These are phyloP conservation scores for Castanospermum australe DNA, from an alignment of 306 rosid species.

Conservation along the genomic window DNA sequence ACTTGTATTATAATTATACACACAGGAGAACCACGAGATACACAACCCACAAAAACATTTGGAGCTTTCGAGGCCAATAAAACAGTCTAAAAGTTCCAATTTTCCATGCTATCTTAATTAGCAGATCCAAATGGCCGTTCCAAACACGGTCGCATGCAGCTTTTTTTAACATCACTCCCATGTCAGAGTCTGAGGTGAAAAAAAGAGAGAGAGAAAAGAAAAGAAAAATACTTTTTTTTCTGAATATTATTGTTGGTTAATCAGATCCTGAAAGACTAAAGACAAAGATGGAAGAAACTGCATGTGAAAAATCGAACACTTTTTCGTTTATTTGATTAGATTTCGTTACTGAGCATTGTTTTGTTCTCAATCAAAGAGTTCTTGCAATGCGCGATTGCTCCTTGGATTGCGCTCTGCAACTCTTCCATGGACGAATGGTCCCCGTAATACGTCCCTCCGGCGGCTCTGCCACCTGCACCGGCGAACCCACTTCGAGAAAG, in stretches of 20 bases:
- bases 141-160: conserved; percentile 17
- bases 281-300: not conserved
- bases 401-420: conserved; percentile 76
- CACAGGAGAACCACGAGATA: not conserved
- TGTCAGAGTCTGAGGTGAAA: conserved; percentile 8
- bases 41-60: not conserved
- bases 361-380: conserved; percentile 53
- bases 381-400: conserved; percentile 84
- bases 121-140: conserved; percentile 14
- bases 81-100: conserved; percentile 18
- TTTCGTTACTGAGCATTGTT: conserved; percentile 45
- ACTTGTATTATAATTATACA: not conserved
- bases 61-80: conserved; percentile 7
- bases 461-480: not conserved
- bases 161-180: conserved; percentile 14
- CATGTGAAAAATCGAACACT: not conserved
- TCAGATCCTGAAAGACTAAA: conserved; percentile 2
- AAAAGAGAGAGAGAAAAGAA: not conserved
- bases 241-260: not conserved
- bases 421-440: conserved; percentile 66
- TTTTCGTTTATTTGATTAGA: conserved; percentile 17
- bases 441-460: conserved; percentile 10
- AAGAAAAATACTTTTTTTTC: not conserved
- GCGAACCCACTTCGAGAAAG: conserved; percentile 41
- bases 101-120: not conserved